Conservation (phyloP, 2,329 filamentous ascomycete species). For the Microsporum canis region DNA sequence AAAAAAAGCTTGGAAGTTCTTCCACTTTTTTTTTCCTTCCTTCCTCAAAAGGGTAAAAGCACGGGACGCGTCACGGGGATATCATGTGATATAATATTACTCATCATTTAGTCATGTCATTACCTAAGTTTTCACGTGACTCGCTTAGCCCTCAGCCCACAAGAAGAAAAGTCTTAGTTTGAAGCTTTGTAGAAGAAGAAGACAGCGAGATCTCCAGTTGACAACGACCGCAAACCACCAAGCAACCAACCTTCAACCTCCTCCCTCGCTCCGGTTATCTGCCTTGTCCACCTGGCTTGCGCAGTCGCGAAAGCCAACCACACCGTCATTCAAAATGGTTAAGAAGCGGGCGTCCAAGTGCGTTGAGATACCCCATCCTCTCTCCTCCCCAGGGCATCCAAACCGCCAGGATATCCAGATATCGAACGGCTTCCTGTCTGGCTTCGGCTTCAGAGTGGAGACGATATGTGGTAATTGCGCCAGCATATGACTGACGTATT, state of each 20-base stretch:
- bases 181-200: neutral
- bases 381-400: slow-evolving; percentile 6
- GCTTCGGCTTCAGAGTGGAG: neutral
- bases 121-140: neutral
- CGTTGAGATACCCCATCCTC: slow-evolving; percentile 23
- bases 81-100: neutral
- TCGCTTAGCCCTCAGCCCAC: slow-evolving; percentile 9
- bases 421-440: neutral
- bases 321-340: slow-evolving; percentile 51
- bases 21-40: neutral
- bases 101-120: neutral
- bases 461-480: neutral
- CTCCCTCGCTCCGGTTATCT: slow-evolving; percentile 5
- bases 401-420: neutral
- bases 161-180: neutral
- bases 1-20: neutral
- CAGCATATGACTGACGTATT: neutral
- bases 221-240: slow-evolving; percentile 1
- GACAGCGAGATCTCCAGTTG: slow-evolving; percentile 3
- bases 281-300: neutral
- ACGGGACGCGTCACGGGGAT: neutral
- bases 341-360: slow-evolving; percentile 68
- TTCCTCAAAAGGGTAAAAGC: slow-evolving; percentile 1
- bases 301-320: slow-evolving; percentile 8
- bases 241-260: slow-evolving; percentile 1